Percentiles rank a stretch among this genome's conserved stretches.
Conservation (phyloP, 2,329 filamentous ascomycete species). For the Shiraia sp. region DNA sequence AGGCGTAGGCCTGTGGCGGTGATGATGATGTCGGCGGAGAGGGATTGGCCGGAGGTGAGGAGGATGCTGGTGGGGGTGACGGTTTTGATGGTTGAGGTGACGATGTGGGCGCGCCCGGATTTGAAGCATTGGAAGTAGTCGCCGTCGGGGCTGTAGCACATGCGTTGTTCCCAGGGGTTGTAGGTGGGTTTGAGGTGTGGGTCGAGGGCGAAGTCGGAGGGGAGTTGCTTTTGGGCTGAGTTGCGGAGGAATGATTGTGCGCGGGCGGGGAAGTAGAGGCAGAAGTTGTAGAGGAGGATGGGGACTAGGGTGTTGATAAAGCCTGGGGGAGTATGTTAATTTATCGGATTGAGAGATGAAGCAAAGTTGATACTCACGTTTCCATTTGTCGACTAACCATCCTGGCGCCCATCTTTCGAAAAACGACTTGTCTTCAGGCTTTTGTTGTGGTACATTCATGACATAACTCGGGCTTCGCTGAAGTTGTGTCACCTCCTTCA, state of each 20-base stretch:
- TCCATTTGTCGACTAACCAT: constrained; percentile 51
- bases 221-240: constrained; percentile 56
- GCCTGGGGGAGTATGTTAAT: constrained; percentile 19
- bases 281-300: constrained; percentile 55
- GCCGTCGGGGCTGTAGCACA: constrained; percentile 69
- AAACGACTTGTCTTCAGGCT: constrained; percentile 41
- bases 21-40: constrained; percentile 65
- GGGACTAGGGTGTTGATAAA: constrained; percentile 56
- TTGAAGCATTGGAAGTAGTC: constrained; percentile 61
- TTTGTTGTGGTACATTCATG: constrained; percentile 55
- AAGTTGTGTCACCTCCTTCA: constrained; percentile 71
- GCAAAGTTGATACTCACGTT: constrained; percentile 42
- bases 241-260: constrained; percentile 55
- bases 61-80: constrained; percentile 56
- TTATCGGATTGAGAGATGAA: no score
- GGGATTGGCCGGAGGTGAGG: constrained; percentile 50
- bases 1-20: constrained; percentile 67
- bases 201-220: constrained; percentile 47
- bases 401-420: constrained; percentile 50
- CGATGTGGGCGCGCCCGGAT: constrained; percentile 56
- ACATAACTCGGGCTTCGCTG: constrained; percentile 74
- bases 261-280: constrained; percentile 57
- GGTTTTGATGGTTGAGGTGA: constrained; percentile 58
- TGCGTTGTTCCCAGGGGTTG: constrained; percentile 68
- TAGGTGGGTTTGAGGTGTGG: constrained; percentile 54